phyloP scores from a whole-genome alignment of 2,329 filamentous ascomycete genomes.

The Pseudopyrenochaeta lycopersici region DNA sequence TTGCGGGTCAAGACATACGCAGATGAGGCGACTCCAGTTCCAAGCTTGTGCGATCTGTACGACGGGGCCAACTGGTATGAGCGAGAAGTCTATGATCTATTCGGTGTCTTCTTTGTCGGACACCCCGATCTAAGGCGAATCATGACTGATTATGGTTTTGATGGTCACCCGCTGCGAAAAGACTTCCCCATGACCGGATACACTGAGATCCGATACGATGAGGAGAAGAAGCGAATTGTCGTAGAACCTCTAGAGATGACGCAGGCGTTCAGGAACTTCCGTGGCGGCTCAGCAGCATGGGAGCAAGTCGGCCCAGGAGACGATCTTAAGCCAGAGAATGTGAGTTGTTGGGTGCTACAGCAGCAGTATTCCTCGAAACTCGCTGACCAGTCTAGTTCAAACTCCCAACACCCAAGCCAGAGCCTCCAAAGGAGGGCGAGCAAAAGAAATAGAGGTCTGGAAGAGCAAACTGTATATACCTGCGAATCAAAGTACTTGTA shows the following conservation, averaged over 20 bases:
- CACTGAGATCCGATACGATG: conserved; percentile 96
- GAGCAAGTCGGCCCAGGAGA: conserved; percentile 76
- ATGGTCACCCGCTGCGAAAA: conserved; percentile 95
- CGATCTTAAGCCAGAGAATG: conserved; percentile 77
- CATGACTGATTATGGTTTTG: conserved; percentile 99
- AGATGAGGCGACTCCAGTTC: conserved; percentile 92
- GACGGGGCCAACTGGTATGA: conserved; percentile 99
- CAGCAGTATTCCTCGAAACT: neutral
- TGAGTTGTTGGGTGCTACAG: conserved; percentile 54
- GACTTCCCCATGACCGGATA: conserved; percentile 98
- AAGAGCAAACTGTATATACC: conserved; percentile 52
- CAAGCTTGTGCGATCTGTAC: conserved; percentile 84
- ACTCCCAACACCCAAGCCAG: conserved; percentile 92
- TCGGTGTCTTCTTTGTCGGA: conserved; percentile 94
- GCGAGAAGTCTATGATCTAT: conserved; percentile 96
- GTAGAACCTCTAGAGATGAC: conserved; percentile 97
- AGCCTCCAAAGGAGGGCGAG: conserved; percentile 83
- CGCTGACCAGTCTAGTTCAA: conserved; percentile 71
- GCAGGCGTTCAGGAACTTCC: conserved; percentile 98
- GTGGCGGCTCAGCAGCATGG: conserved; percentile 75
- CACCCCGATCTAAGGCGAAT: conserved; percentile 96
- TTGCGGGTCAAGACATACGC: conserved; percentile 99
- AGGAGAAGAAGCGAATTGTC: conserved; percentile 99
- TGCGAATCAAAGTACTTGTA: conserved; percentile 37
- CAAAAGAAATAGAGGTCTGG: conserved; percentile 78